phyloP scores from a whole-genome alignment of 352 stramenopile species.

The Thalassiosira hispida region DNA sequence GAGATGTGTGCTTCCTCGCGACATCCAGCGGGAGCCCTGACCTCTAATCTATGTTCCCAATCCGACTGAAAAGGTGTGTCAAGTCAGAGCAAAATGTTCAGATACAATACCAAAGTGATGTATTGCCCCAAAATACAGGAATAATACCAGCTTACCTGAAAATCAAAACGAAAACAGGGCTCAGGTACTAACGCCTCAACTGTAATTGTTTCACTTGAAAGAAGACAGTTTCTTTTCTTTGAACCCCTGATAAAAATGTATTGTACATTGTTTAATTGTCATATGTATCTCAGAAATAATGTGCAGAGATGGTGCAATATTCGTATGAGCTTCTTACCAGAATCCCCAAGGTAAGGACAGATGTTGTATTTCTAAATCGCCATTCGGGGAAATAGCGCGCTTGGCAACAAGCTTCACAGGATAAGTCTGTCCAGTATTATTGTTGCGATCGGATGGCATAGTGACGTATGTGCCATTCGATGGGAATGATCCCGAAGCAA shows the following conservation, averaged over 20 bases:
- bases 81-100: no score
- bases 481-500: slow-evolving; percentile 3
- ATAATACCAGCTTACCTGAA: no score
- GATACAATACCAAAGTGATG: no score
- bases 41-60: background rate
- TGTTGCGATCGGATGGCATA: background rate
- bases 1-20: slow-evolving; percentile 33
- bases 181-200: slow-evolving; percentile 47
- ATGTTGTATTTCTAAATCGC: slow-evolving; percentile 36
- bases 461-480: slow-evolving; percentile 18
- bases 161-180: slow-evolving; percentile 44
- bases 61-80: background rate
- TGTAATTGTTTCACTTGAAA: slow-evolving; percentile 3
- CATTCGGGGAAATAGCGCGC: slow-evolving; percentile 10
- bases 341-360: slow-evolving; percentile 29
- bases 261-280: no score
- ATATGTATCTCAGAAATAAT: no score
- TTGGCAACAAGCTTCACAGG: slow-evolving; percentile 1
- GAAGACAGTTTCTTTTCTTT: slow-evolving; percentile 22
- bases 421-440: slow-evolving; percentile 1
- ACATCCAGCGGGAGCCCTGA: background rate
- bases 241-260: background rate
- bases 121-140: no score
- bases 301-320: no score
- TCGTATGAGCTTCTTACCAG: background rate